These are phyloP conservation scores for Bocquillonia castaneifolia DNA, from an alignment of 441 rosid species.

Conservation along the genomic window DNA sequence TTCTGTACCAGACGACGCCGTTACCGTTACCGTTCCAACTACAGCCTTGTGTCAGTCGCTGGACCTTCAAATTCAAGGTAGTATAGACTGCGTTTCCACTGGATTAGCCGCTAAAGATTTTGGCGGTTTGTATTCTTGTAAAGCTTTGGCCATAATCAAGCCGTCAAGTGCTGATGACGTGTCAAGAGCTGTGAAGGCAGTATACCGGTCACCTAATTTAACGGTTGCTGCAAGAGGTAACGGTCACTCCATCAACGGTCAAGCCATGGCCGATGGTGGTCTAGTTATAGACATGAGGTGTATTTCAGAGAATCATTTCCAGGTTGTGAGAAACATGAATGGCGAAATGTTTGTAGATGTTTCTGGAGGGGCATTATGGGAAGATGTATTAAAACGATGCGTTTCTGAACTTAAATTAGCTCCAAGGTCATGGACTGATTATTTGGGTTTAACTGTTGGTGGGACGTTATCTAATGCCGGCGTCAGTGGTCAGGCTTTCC, in stretches of 20 bases:
- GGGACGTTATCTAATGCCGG: slow-evolving; percentile 97
- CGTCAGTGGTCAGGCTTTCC: slow-evolving; percentile 90
- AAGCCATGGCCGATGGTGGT: slow-evolving; percentile 80
- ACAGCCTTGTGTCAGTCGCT: slow-evolving; percentile 37
- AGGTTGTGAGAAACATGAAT: slow-evolving; percentile 19
- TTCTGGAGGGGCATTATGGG: slow-evolving; percentile 95
- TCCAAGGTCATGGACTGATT: slow-evolving; percentile 94
- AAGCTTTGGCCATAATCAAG: slow-evolving; percentile 57
- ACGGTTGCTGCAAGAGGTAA: slow-evolving; percentile 94
- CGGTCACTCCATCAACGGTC: slow-evolving; percentile 96
- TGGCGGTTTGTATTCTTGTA: slow-evolving; percentile 61
- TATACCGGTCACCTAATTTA: slow-evolving; percentile 43
- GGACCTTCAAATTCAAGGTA: slow-evolving; percentile 51
- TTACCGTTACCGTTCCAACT: slow-evolving; percentile 36
- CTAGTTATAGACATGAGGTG: slow-evolving; percentile 76
- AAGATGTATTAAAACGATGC: slow-evolving; percentile 57
- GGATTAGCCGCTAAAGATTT: slow-evolving; percentile 60
- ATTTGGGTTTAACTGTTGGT: slow-evolving; percentile 74
- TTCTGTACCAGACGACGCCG: slow-evolving; percentile 35
- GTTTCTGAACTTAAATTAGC: slow-evolving; percentile 46
- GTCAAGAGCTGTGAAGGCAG: slow-evolving; percentile 44
- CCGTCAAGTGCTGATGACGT: slow-evolving; percentile 66
- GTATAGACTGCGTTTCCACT: slow-evolving; percentile 30
- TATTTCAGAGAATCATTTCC: slow-evolving; percentile 41
- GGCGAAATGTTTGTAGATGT: slow-evolving; percentile 45